Evolutionary conservation across 2,329 filamentous ascomycete genomes (phyloP).

Genomic region (Pyricularia grisea): DNA sequence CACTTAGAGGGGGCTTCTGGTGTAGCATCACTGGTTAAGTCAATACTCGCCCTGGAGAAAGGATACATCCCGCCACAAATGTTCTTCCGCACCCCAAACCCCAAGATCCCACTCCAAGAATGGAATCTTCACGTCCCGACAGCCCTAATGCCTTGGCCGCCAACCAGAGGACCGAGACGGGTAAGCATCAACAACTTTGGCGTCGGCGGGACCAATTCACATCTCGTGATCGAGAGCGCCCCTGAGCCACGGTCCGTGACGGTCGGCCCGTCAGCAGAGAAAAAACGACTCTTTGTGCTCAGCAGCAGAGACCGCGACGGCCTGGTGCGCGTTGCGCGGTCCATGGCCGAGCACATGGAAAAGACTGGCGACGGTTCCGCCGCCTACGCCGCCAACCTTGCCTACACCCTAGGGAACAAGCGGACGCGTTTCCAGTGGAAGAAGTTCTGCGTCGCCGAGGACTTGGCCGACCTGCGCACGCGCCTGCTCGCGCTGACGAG

Average conservation of each 20-base stretch:
- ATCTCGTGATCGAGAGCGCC: slow-evolving; percentile 15
- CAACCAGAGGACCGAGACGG: not conserved
- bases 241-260: not conserved
- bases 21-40: slow-evolving; percentile 17
- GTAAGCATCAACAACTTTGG: slow-evolving; percentile 17
- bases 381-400: not conserved
- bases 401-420: not conserved
- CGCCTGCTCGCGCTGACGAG: no score
- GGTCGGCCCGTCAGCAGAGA: not conserved
- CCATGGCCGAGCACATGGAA: not conserved
- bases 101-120: slow-evolving; percentile 15
- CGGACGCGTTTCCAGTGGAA: not conserved
- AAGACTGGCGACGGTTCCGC: not conserved
- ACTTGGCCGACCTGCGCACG: not conserved
- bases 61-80: slow-evolving; percentile 14
- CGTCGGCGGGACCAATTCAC: slow-evolving; percentile 18
- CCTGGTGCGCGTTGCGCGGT: not conserved
- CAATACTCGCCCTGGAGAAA: slow-evolving; percentile 12
- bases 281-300: not conserved
- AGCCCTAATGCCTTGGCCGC: not conserved
- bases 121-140: slow-evolving; percentile 14
- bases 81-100: slow-evolving; percentile 12
- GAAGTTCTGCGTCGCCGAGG: not conserved
- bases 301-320: not conserved
- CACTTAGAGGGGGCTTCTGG: slow-evolving; percentile 39